Base-by-base conservation (phyloP, 1,284 basidiomycete genomes). In the Grifola frondosa region DNA sequence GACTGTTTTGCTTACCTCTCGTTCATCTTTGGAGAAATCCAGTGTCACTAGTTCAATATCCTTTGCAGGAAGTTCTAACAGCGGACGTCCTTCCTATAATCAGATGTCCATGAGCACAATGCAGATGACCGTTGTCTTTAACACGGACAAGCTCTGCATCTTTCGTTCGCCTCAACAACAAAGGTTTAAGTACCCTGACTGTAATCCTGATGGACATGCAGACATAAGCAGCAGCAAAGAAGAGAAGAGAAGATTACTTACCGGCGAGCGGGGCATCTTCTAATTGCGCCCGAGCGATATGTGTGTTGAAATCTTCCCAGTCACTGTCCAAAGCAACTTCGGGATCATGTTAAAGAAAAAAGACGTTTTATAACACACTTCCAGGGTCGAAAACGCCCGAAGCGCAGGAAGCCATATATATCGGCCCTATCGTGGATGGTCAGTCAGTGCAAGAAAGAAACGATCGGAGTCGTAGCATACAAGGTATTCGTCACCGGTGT, bases 401-500 rank as follows among this genome's bases (percentile, higher is more conserved):
- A 86, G 4, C 84, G 75, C 21, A 86, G 62, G 20, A 83, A 70
- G 17, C 81, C 81, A 53, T 85, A 87, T 22, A 86, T 72, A 59
- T 87, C 84, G 8, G 79, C 78, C 15, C 81, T 82, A 53, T 23
- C 15, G 25, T 15, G 10, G 35, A 21, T 17, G 29, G 32, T 28
- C 33, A 36, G 22, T 19, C 30, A 31, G 24, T 40, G 15, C 37
- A 22, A 15, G 38, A 6, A 21, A 24, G 24, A 24, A 6, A 11
- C 13, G 19, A 32, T 19, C 5, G 8, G 26, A 32, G 30, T 15
- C 7, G 22, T 21, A 10, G 54, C 72, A 10, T 52, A 82, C 79
- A 86, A 61, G 0, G 78, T 75, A 48, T 86, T 86, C 0, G 81
- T 85, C 6, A 86, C 75, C 3, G 84, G 83, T 1, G 84, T 86